phyloP scores from a whole-genome alignment of 768 basidiomycete species.

The Phlegmacium glaucopus region DNA sequence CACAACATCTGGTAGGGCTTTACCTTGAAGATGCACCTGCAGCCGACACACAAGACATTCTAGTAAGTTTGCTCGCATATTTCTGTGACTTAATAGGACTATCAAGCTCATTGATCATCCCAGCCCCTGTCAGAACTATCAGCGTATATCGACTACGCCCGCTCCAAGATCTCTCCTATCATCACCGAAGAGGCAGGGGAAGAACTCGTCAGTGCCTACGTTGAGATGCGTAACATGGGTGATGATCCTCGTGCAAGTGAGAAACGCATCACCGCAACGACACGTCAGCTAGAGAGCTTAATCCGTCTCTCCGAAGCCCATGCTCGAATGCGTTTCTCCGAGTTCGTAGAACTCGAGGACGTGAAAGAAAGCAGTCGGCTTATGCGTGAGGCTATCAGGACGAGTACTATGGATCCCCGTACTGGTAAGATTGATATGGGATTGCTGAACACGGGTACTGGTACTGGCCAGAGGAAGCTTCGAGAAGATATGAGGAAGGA shows the following conservation, averaged over 20 bases:
- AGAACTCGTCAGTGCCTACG: slow-evolving; percentile 86
- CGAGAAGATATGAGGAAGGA: slow-evolving; percentile 90
- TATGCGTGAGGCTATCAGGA: slow-evolving; percentile 95
- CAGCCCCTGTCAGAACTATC: slow-evolving; percentile 89
- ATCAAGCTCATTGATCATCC: not conserved
- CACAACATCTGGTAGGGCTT: slow-evolving; percentile 88
- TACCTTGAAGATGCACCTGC: slow-evolving; percentile 90
- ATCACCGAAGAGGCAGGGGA: slow-evolving; percentile 83
- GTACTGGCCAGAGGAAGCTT: slow-evolving; percentile 79
- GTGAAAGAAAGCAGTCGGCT: slow-evolving; percentile 89
- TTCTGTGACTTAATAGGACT: not conserved
- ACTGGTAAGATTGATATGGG: slow-evolving; percentile 99
- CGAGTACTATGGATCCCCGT: slow-evolving; percentile 91
- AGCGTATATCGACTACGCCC: slow-evolving; percentile 92
- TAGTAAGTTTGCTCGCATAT: slow-evolving; percentile 55
- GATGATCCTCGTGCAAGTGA: slow-evolving; percentile 84
- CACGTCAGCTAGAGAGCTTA: slow-evolving; percentile 95
- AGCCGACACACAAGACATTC: slow-evolving; percentile 60
- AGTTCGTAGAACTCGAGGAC: slow-evolving; percentile 81
- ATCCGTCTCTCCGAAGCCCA: slow-evolving; percentile 96
- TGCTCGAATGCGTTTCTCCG: slow-evolving; percentile 91
- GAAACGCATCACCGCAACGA: slow-evolving; percentile 96
- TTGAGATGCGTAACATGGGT: slow-evolving; percentile 91
- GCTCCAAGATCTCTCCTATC: slow-evolving; percentile 78
- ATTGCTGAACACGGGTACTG: slow-evolving; percentile 90